Percentiles rank a stretch among this genome's conserved stretches.
Evolutionary conservation across 768 basidiomycete species (phyloP).

Genomic region (Trametes cubensis): DNA sequence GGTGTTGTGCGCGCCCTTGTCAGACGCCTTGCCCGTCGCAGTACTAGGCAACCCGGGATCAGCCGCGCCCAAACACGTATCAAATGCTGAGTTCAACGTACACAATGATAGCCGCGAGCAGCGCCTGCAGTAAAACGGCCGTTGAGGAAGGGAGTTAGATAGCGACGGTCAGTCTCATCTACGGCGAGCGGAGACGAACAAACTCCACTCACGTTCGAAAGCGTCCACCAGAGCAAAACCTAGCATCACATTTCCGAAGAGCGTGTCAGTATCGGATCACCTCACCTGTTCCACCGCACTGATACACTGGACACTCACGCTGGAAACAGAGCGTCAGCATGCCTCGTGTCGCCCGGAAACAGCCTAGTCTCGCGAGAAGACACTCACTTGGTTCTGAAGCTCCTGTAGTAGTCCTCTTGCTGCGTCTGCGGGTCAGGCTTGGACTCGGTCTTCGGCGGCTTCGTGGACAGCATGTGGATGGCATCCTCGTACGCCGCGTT

Average conservation of each 20-base stretch:
- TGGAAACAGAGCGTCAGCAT: constrained; percentile 27
- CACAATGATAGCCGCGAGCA: constrained; percentile 77
- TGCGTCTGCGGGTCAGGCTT: constrained; percentile 62
- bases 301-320: constrained; percentile 32
- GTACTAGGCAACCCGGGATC: constrained; percentile 35
- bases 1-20: constrained; percentile 48
- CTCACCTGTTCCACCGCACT: constrained; percentile 6
- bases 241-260: constrained; percentile 26
- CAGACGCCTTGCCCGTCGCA: constrained; percentile 54
- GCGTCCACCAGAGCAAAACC: constrained; percentile 86
- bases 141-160: too few relatives aligned
- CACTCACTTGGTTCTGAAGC: constrained; percentile 83
- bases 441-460: constrained; percentile 71
- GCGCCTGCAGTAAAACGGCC: constrained; percentile 44
- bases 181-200: constrained; percentile 24
- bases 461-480: constrained; percentile 74
- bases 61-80: constrained; percentile 8
- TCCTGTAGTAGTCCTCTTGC: constrained; percentile 87
- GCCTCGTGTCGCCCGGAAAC: constrained; percentile 10
- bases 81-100: constrained; percentile 40
- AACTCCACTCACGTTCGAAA: constrained; percentile 67
- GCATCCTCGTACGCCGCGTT: constrained; percentile 92
- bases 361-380: neutral
- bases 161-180: neutral
- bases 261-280: constrained; percentile 21